Percentiles rank a stretch among this genome's conserved stretches.
These are phyloP conservation scores for Leptographium galeiforme DNA, from an alignment of 2,329 filamentous ascomycete genomes.

Conservation along the genomic window DNA sequence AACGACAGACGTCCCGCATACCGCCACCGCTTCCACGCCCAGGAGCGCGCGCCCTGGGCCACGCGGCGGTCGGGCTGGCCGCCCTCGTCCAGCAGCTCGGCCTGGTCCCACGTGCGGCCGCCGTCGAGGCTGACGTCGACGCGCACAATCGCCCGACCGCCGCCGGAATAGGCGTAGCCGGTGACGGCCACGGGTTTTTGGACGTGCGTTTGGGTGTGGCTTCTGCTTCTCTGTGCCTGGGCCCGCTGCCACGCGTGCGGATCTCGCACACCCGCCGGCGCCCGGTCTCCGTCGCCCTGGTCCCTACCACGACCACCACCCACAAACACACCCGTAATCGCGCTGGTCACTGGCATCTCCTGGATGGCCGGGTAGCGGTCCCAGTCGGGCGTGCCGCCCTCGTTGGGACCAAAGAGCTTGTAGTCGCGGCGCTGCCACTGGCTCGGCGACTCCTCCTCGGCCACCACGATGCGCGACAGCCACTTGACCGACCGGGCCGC, in stretches of 20 bases:
- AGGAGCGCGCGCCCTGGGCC: constrained; percentile 24
- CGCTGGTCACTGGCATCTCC: constrained; percentile 55
- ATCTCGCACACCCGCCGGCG: constrained; percentile 9
- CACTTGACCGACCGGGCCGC: constrained; percentile 58
- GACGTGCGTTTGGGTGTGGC: too few species aligned
- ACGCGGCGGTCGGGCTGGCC: constrained; percentile 1
- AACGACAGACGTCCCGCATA: too few species aligned
- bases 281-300: constrained; percentile 3
- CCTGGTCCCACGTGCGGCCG: constrained; percentile 51
- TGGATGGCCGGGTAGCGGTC: constrained; percentile 50
- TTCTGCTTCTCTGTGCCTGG: too few species aligned
- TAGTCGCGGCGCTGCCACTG: constrained; percentile 57
- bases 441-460: constrained; percentile 51
- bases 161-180: constrained; percentile 57
- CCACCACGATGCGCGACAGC: constrained; percentile 49
- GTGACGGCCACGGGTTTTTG: constrained; percentile 32
- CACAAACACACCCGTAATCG: constrained; percentile 41
- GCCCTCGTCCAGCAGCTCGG: constrained; percentile 38
- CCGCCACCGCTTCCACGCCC: constrained; percentile 55
- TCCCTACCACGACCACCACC: too few species aligned
- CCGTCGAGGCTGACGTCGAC: constrained; percentile 54
- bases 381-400: constrained; percentile 45
- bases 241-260: constrained; percentile 6
- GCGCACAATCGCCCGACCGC: constrained; percentile 50
- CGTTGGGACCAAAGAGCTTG: constrained; percentile 54